Percentiles rank a stretch among this genome's conserved stretches.
These are phyloP conservation scores for Crithidia bombi DNA, from an alignment of 208 protist genomes.

Conservation along the genomic window DNA sequence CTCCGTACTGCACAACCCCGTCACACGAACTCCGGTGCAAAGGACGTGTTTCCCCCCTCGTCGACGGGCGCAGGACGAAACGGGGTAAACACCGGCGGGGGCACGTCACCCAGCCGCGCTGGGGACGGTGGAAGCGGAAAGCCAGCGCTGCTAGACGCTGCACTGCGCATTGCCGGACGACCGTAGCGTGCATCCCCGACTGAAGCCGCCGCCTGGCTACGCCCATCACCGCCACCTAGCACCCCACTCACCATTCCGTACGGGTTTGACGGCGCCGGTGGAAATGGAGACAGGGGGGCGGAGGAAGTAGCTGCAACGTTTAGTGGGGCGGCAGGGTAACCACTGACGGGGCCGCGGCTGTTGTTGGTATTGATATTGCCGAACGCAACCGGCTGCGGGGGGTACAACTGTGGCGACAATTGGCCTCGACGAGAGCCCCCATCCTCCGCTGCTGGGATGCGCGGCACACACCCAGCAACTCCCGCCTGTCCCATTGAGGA, in stretches of 20 bases:
- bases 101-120: background rate
- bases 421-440: too few relatives aligned
- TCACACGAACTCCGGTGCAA: background rate
- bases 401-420: background rate
- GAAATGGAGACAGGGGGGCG: background rate
- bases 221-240: background rate
- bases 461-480: too few relatives aligned
- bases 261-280: background rate
- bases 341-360: background rate
- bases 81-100: slow-evolving; percentile 15
- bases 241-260: background rate
- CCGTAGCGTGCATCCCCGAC: background rate
- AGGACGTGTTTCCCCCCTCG: background rate
- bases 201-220: background rate
- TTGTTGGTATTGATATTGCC: too few relatives aligned
- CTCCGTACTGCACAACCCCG: too few relatives aligned
- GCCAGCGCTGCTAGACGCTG: background rate
- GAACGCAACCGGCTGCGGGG: too few relatives aligned
- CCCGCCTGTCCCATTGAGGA: background rate
- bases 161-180: background rate
- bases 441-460: background rate
- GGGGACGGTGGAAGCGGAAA: slow-evolving; percentile 1
- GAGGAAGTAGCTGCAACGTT: too few relatives aligned
- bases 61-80: background rate
- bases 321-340: background rate